Conservation (phyloP, 441 rosid genomes). For the Erysimum cheiri region DNA sequence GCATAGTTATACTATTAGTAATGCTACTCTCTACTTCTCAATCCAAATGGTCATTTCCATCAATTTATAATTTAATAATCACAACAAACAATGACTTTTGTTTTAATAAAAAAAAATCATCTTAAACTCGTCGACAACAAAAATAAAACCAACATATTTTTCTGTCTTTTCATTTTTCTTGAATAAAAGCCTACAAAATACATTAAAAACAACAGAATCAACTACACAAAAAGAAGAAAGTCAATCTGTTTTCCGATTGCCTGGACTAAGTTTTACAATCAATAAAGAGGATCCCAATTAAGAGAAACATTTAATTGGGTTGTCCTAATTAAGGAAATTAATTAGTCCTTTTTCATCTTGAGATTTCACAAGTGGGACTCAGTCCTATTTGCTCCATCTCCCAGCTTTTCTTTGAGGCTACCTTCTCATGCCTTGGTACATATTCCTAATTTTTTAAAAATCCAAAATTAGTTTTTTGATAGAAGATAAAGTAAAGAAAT, state of each 20-base stretch:
- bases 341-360: slow-evolving; percentile 53
- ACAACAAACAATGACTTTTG: no score
- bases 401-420: slow-evolving; percentile 81
- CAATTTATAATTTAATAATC: no score
- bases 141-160: slow-evolving; percentile 13
- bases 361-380: slow-evolving; percentile 58
- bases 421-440: slow-evolving; percentile 79
- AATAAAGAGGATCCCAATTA: slow-evolving; percentile 38
- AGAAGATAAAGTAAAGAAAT: not conserved
- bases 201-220: slow-evolving; percentile 33
- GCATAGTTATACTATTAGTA: no score
- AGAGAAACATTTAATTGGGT: slow-evolving; percentile 32
- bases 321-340: slow-evolving; percentile 34
- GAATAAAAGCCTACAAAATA: slow-evolving; percentile 4
- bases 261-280: slow-evolving; percentile 23
- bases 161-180: slow-evolving; percentile 13
- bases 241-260: slow-evolving; percentile 4
- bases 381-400: slow-evolving; percentile 64
- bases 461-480: no score
- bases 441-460: slow-evolving; percentile 56
- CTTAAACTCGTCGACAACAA: slow-evolving; percentile 3
- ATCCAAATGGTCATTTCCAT: no score
- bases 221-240: slow-evolving; percentile 36
- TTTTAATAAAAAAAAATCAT: not conserved
- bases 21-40: no score